A percentile compares a stretch with the other conserved stretches of the same genome.
phyloP scores from a whole-genome alignment of 2,329 filamentous ascomycete genomes.

The Penicillium sp. region DNA sequence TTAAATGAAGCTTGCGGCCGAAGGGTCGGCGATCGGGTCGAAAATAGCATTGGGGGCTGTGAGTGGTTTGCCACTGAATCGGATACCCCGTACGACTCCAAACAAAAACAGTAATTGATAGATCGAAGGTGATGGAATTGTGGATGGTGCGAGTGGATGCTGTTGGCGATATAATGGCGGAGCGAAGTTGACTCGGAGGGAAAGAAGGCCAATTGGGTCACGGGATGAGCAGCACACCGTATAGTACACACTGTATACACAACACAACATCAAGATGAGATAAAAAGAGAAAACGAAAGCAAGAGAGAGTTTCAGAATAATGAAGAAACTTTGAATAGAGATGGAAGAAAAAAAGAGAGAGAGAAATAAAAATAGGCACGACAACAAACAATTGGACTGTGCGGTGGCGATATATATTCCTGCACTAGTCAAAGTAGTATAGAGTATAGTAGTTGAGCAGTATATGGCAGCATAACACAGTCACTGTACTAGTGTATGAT shows the following conservation, averaged over 20 bases:
- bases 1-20: background rate
- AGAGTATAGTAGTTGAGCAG: too few species aligned
- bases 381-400: background rate
- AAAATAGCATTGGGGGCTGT: background rate
- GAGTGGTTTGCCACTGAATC: conserved; percentile 1
- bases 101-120: background rate
- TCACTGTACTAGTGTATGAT: background rate
- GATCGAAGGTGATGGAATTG: background rate
- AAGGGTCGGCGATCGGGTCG: background rate
- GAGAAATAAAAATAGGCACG: background rate
- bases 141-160: background rate
- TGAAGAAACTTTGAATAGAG: too few species aligned
- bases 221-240: background rate
- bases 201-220: too few species aligned
- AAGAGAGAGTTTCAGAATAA: too few species aligned
- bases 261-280: too few species aligned
- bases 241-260: too few species aligned
- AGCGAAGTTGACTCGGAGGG: too few species aligned
- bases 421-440: background rate
- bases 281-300: too few species aligned
- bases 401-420: background rate
- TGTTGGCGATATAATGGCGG: background rate
- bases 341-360: background rate
- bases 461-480: too few species aligned
- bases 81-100: background rate